Evolutionary conservation across 371 early-diverging fungal species (phyloP).

Genomic region (Batkoa obscura): DNA sequence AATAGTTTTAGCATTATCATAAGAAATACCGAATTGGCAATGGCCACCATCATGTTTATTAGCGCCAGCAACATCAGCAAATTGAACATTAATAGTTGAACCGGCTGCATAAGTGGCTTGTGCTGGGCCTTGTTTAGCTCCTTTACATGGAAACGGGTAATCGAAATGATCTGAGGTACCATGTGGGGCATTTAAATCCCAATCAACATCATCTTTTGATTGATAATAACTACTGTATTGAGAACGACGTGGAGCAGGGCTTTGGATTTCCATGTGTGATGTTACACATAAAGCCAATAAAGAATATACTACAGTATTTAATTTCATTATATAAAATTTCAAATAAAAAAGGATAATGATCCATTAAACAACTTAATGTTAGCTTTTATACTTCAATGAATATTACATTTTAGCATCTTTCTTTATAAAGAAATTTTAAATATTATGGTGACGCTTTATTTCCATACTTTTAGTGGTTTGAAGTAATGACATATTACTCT

Average conservation of each 20-base stretch:
- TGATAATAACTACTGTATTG: slow-evolving; percentile 7
- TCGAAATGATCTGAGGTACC: slow-evolving; percentile 4
- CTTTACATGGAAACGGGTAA: slow-evolving; percentile 10
- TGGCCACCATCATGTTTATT: slow-evolving; percentile 33
- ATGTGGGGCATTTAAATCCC: slow-evolving; percentile 10
- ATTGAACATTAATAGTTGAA: slow-evolving; percentile 13
- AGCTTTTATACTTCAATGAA: no score
- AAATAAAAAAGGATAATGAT: no score
- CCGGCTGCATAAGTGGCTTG: slow-evolving; percentile 13
- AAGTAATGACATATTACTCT: no score
- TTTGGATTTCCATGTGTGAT: slow-evolving; percentile 15
- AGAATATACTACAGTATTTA: no score
- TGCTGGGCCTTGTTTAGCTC: slow-evolving; percentile 6
- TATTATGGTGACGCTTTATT: no score
- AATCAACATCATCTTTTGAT: slow-evolving; percentile 6
- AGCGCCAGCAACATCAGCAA: slow-evolving; percentile 10
- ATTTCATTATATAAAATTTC: no score
- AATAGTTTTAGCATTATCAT: slow-evolving; percentile 35
- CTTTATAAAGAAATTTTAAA: no score
- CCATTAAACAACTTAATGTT: no score
- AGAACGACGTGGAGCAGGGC: slow-evolving; percentile 14
- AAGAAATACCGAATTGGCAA: slow-evolving; percentile 44
- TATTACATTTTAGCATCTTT: no score
- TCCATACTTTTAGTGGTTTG: no score
- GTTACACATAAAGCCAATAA: neutral